phyloP scores from a whole-genome alignment of 2,329 filamentous ascomycete species.

The Clonostachys solani region DNA sequence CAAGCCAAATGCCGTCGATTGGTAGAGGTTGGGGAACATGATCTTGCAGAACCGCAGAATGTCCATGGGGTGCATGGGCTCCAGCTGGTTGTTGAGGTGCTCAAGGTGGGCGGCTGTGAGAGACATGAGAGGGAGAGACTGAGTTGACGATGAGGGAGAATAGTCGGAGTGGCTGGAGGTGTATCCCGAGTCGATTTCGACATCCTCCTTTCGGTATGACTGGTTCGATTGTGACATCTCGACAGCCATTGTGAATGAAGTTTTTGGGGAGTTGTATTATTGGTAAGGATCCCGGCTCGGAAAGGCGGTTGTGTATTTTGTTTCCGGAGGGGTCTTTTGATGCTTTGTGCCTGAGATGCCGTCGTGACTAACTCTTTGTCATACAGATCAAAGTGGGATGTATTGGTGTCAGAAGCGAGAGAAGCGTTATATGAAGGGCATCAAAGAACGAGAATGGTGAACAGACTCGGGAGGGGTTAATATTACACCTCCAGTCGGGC shows the following conservation, averaged over 20 bases:
- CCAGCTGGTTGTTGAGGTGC: constrained; percentile 86
- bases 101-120: constrained; percentile 86
- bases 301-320: constrained; percentile 20
- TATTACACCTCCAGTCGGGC: too few relatives aligned
- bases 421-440: too few relatives aligned
- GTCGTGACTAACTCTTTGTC: too few relatives aligned
- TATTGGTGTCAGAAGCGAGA: too few relatives aligned
- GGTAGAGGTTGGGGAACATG: constrained; percentile 84
- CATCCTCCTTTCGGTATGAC: constrained; percentile 15
- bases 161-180: constrained; percentile 48
- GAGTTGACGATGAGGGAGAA: constrained; percentile 23
- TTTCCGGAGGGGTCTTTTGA: too few relatives aligned
- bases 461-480: too few relatives aligned
- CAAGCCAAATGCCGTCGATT: constrained; percentile 79
- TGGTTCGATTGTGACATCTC: constrained; percentile 4
- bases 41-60: constrained; percentile 90
- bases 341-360: too few relatives aligned
- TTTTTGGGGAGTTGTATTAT: too few relatives aligned
- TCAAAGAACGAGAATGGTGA: too few relatives aligned
- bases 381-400: too few relatives aligned
- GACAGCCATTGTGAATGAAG: constrained; percentile 20
- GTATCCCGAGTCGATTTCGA: constrained; percentile 77
- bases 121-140: constrained; percentile 66
- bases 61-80: constrained; percentile 83
- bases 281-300: constrained; percentile 29